Evolutionary conservation across 345 rosid species (phyloP), one percentile per base, ranked within the genome.

Genomic region (Moricandia arvensis): DNA sequence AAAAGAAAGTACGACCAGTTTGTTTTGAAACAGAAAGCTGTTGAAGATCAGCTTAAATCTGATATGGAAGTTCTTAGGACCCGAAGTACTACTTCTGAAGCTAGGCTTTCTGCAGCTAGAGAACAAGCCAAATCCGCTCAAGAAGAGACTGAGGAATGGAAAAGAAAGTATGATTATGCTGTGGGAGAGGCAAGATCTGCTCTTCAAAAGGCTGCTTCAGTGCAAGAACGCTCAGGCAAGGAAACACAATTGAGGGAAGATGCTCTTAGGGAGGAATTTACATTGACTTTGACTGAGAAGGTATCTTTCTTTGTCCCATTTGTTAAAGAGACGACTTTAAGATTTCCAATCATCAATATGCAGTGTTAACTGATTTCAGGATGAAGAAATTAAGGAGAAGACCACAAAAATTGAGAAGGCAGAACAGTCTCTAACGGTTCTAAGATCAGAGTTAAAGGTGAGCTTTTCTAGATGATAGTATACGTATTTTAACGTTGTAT

Each of bases 141-240:
- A 83, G 98, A 89, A 79, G 98, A 91, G 82, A 93, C 97, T 3
- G 86, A 79, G 66, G 98, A 96, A 65, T 96, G 99, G 99, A 87
- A 89, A 78, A 85, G 98, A 67, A 96, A 93, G 83, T 96, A 87
- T 71, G 98, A 89, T 72, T 81, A 80, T 66, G 94, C 97, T 47
- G 89, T 88, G 55, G 86, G 94, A 82, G 98, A 93, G 69, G 95
- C 98, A 54, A 93, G 88, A 80, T 82, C 86, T 74, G 97, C 99
- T 73, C 76, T 93, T 16, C 97, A 89, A 89, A 96, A 96, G 83
- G 99, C 96, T 62, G 90, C 98, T 38, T 73, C 83, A 57, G 89
- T 85, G 54, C 98, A 93, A 80, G 96, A 93, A 41, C 89, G 97
- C 34, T 66, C 84, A 43, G 88, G 79, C 73, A 96, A 89, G 86